A percentile compares a stretch with the other conserved stretches of the same genome.
Evolutionary conservation across 495 filamentous ascomycete species (phyloP).

Genomic region (Hamigera avellanea): DNA sequence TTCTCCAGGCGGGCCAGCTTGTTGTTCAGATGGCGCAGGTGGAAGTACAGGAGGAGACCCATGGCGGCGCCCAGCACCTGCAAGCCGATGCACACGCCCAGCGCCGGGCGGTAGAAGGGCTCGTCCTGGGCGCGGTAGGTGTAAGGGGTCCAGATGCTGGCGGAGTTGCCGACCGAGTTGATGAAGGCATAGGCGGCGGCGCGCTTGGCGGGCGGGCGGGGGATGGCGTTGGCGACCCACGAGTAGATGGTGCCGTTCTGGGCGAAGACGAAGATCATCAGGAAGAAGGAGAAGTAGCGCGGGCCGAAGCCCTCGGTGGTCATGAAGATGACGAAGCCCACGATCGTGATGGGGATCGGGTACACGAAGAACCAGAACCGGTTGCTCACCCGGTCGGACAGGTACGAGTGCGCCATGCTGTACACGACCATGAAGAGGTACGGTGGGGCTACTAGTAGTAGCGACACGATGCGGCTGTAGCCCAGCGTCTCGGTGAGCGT

Average conservation of each 20-base stretch:
- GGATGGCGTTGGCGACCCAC: slow-evolving; percentile 43
- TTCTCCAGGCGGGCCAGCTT: slow-evolving; percentile 34
- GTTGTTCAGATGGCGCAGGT: slow-evolving; percentile 32
- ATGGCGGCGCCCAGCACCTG: slow-evolving; percentile 24
- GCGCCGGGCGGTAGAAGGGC: slow-evolving; percentile 32
- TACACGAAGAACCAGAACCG: slow-evolving; percentile 44
- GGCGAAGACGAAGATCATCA: slow-evolving; percentile 43
- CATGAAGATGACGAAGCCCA: slow-evolving; percentile 42
- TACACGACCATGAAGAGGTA: slow-evolving; percentile 45
- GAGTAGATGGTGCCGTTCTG: slow-evolving; percentile 41
- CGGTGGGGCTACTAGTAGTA: slow-evolving; percentile 41
- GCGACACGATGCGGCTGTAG: slow-evolving; percentile 27
- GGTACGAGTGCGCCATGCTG: slow-evolving; percentile 29
- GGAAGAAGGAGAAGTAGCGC: slow-evolving; percentile 42
- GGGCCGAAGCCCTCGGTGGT: slow-evolving; percentile 33
- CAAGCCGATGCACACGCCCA: slow-evolving; percentile 38
- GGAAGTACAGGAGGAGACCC: slow-evolving; percentile 30
- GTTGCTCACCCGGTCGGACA: slow-evolving; percentile 31
- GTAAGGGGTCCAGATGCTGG: slow-evolving; percentile 44
- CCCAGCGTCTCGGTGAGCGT: slow-evolving; percentile 33
- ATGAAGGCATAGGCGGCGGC: slow-evolving; percentile 44
- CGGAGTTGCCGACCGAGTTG: slow-evolving; percentile 41
- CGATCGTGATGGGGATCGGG: slow-evolving; percentile 36
- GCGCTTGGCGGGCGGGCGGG: slow-evolving; percentile 41
- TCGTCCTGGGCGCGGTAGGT: slow-evolving; percentile 25